phyloP scores from a whole-genome alignment of 192 early-diverging fungal species.

The Coemansia sp. region DNA sequence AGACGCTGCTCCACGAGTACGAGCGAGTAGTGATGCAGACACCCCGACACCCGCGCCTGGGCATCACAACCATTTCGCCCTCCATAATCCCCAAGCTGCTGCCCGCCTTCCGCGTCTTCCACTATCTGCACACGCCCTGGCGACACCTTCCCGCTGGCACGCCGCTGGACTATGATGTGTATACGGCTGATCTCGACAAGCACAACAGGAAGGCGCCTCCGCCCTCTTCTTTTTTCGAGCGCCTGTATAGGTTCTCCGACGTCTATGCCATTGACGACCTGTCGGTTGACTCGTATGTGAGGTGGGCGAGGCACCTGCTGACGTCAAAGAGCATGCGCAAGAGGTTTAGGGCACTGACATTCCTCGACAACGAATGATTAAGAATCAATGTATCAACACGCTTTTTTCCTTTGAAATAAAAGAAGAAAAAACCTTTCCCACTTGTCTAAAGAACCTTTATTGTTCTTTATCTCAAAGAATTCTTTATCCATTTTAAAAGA shows the following conservation, averaged over 20 bases:
- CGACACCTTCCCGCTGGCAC: conserved; percentile 21
- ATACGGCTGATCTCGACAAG: conserved; percentile 32
- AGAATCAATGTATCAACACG: not conserved
- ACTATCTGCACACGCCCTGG: conserved; percentile 35
- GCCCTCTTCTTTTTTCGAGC: conserved; percentile 7
- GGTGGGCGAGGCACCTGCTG: conserved; percentile 35
- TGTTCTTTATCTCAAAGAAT: not conserved
- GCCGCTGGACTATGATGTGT: conserved; percentile 48
- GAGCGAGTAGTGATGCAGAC: conserved; percentile 24
- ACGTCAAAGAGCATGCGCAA: conserved; percentile 27
- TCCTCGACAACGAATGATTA: not conserved
- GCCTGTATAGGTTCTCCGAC: conserved; percentile 31
- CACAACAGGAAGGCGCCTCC: conserved; percentile 12
- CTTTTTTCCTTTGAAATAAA: not conserved
- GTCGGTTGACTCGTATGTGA: conserved; percentile 35
- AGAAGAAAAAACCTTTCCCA: not conserved
- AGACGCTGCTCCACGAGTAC: conserved; percentile 31
- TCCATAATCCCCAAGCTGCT: conserved; percentile 64
- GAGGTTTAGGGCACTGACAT: conserved; percentile 31
- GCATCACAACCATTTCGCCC: conserved; percentile 56
- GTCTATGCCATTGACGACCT: conserved; percentile 27
- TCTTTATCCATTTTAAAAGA: not conserved
- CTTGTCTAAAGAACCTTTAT: not conserved
- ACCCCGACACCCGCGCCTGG: conserved; percentile 12
- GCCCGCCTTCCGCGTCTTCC: conserved; percentile 61